Percentiles rank a stretch among this genome's conserved stretches.
Conservation (phyloP, 768 basidiomycete genomes). For the Cyathus striatus region DNA sequence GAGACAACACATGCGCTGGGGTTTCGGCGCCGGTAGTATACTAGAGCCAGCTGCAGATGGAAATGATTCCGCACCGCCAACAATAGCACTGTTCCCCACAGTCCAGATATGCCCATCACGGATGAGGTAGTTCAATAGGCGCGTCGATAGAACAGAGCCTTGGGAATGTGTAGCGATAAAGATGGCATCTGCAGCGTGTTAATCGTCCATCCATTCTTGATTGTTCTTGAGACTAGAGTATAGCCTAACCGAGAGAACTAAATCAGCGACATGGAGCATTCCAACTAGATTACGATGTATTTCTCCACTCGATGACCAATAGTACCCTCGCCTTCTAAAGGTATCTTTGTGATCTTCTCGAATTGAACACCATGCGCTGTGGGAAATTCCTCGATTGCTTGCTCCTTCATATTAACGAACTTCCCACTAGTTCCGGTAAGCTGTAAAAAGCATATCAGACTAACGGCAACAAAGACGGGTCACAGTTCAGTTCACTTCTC, state of each 20-base stretch:
- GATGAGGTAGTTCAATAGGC: slow-evolving; percentile 80
- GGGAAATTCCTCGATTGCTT: slow-evolving; percentile 69
- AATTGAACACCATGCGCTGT: slow-evolving; percentile 50
- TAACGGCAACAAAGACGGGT: not conserved
- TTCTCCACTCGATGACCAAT: slow-evolving; percentile 78
- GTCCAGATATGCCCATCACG: slow-evolving; percentile 73
- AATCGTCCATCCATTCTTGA: slow-evolving; percentile 68
- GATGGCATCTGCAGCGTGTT: slow-evolving; percentile 82
- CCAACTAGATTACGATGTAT: slow-evolving; percentile 28
- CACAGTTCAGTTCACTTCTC: slow-evolving; percentile 47
- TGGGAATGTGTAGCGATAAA: slow-evolving; percentile 94
- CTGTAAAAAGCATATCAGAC: slow-evolving; percentile 22
- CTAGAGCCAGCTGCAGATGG: slow-evolving; percentile 20
- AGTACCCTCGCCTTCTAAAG: slow-evolving; percentile 93
- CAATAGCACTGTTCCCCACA: slow-evolving; percentile 29
- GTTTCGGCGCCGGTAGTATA: slow-evolving; percentile 30
- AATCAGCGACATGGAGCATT: not conserved
- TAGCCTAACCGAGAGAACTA: slow-evolving; percentile 35
- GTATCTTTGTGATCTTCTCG: slow-evolving; percentile 78
- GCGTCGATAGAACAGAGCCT: slow-evolving; percentile 89
- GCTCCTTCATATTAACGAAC: slow-evolving; percentile 76
- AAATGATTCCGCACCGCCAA: slow-evolving; percentile 27
- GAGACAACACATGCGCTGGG: slow-evolving; percentile 70
- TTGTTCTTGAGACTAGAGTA: slow-evolving; percentile 59
- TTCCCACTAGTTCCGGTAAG: slow-evolving; percentile 84